A percentile compares a stretch with the other conserved stretches of the same genome.
phyloP scores from a whole-genome alignment of 106 monocot genomes.

The Vanilla planifolia region DNA sequence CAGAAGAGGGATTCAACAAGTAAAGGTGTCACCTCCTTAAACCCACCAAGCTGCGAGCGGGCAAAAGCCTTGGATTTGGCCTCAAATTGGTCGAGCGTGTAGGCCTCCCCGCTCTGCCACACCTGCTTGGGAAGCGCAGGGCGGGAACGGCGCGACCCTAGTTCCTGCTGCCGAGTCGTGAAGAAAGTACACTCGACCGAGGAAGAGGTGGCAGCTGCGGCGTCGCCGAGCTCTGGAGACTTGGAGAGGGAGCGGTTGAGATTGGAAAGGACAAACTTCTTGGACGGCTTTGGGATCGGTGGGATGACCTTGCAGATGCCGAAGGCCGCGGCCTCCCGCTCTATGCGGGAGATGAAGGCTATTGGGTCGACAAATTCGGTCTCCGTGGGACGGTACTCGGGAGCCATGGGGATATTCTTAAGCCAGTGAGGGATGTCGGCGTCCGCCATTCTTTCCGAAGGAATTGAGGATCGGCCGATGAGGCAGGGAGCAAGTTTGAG shows the following conservation, averaged over 20 bases:
- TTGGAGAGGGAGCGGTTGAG: slow-evolving; percentile 53
- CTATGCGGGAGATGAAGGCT: slow-evolving; percentile 88
- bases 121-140: slow-evolving; percentile 59
- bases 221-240: slow-evolving; percentile 20
- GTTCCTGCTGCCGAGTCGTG: slow-evolving; percentile 85
- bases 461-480: too few relatives aligned
- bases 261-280: slow-evolving; percentile 62
- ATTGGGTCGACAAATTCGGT: slow-evolving; percentile 96
- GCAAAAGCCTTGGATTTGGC: slow-evolving; percentile 69
- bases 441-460: slow-evolving; percentile 22
- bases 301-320: slow-evolving; percentile 99
- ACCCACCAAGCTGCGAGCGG: slow-evolving; percentile 30
- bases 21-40: slow-evolving; percentile 44
- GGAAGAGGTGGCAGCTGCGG: not conserved
- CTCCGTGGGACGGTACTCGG: slow-evolving; percentile 83
- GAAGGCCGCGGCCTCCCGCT: slow-evolving; percentile 67
- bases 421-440: slow-evolving; percentile 63
- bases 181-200: slow-evolving; percentile 21
- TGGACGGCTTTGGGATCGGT: slow-evolving; percentile 67
- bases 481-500: not conserved
- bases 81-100: slow-evolving; percentile 92
- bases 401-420: slow-evolving; percentile 70
- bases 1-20: slow-evolving; percentile 76
- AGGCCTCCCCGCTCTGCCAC: slow-evolving; percentile 89
- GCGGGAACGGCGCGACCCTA: slow-evolving; percentile 35